Evolutionary conservation across 225 moss, liverwort and hornwort species (phyloP).

Genomic region (Sphagnum contortum): DNA sequence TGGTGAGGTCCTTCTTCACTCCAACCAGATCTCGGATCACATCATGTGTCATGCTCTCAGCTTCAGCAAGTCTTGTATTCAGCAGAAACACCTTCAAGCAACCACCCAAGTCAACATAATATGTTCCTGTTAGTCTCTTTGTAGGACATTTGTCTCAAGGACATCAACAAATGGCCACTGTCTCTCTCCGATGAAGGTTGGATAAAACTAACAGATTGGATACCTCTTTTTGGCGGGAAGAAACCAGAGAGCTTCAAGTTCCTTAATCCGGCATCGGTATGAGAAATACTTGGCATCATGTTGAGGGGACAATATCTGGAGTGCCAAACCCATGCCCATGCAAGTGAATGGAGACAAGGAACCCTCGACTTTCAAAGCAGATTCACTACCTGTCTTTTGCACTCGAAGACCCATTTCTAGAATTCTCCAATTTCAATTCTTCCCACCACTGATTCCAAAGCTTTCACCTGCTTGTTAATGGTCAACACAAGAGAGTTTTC

Average conservation of each 20-base stretch:
- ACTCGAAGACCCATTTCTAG: slow-evolving; percentile 9
- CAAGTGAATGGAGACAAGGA: slow-evolving; percentile 45
- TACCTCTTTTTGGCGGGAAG: slow-evolving; percentile 84
- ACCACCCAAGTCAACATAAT: too few species aligned
- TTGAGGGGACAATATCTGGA: slow-evolving; percentile 36
- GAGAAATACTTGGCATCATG: slow-evolving; percentile 36
- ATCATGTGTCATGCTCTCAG: slow-evolving; percentile 99
- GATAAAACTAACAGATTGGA: too few species aligned
- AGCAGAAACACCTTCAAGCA: slow-evolving; percentile 61
- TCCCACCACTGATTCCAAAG: slow-evolving; percentile 45
- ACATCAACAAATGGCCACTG: too few species aligned
- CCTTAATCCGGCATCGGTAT: slow-evolving; percentile 56
- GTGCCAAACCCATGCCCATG: slow-evolving; percentile 35
- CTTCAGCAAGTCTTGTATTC: slow-evolving; percentile 84
- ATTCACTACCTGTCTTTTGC: slow-evolving; percentile 21
- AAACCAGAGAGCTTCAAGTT: slow-evolving; percentile 70
- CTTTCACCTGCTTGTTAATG: slow-evolving; percentile 43
- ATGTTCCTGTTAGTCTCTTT: too few species aligned
- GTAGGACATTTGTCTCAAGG: too few species aligned
- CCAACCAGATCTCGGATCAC: slow-evolving; percentile 91
- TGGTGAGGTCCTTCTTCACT: slow-evolving; percentile 90
- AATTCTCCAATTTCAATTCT: slow-evolving; percentile 29
- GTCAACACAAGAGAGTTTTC: too few species aligned
- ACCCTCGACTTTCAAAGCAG: slow-evolving; percentile 19
- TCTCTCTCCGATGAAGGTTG: too few species aligned